Percentiles rank a stretch among this genome's conserved stretches.
These are phyloP conservation scores for Cadophora sp. DNA, from an alignment of 2,329 filamentous ascomycete genomes.

Conservation along the genomic window DNA sequence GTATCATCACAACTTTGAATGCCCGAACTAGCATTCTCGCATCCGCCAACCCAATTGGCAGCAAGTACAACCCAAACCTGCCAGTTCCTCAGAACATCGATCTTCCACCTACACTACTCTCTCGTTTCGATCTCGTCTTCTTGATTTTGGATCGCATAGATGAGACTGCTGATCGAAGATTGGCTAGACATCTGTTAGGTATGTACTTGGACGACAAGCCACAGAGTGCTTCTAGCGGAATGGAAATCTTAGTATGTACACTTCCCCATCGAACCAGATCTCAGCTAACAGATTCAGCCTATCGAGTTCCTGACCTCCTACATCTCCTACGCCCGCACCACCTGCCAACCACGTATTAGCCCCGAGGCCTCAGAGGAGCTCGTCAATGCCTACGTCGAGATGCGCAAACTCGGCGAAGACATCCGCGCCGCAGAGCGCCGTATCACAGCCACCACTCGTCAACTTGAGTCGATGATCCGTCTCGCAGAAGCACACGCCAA, in stretches of 20 bases:
- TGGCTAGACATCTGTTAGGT: conserved; percentile 90
- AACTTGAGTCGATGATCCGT: conserved; percentile 98
- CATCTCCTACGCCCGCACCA: conserved; percentile 92
- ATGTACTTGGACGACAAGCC: conserved; percentile 98
- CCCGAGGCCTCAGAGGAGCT: conserved; percentile 83
- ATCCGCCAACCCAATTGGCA: conserved; percentile 97
- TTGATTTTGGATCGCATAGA: conserved; percentile 94
- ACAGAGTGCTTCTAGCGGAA: conserved; percentile 75
- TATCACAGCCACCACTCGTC: conserved; percentile 95
- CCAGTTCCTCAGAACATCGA: conserved; percentile 99
- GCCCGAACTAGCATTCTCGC: conserved; percentile 94
- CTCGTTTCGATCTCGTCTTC: conserved; percentile 96
- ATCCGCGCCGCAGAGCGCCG: conserved; percentile 89
- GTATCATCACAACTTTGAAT: conserved; percentile 88
- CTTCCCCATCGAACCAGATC: conserved; percentile 11
- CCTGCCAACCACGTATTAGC: conserved; percentile 84
- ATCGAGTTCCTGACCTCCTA: conserved; percentile 96
- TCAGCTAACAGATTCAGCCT: conserved; percentile 60
- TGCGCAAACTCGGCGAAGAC: conserved; percentile 91
- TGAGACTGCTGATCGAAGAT: conserved; percentile 83
- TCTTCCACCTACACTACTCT: conserved; percentile 90
- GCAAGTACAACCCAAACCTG: conserved; percentile 94
- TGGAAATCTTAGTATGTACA: conserved; percentile 79
- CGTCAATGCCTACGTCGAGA: conserved; percentile 86
- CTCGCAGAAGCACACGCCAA: conserved; percentile 96